Percentiles rank a stretch among this genome's conserved stretches.
Evolutionary conservation across 331 rosid species (phyloP).

Genomic region (Acacia pycnantha): DNA sequence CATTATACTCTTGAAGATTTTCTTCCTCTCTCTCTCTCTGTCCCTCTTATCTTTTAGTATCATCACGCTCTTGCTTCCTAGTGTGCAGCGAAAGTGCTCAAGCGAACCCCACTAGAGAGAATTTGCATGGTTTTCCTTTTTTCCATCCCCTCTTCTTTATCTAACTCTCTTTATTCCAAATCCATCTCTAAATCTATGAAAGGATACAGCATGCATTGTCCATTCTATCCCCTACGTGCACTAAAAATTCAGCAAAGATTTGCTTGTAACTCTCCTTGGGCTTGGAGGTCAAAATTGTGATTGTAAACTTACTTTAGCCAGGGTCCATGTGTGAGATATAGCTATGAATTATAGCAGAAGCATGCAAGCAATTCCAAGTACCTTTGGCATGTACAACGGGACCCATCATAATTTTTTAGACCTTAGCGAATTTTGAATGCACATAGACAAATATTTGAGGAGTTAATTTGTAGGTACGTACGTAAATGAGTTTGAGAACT

Average conservation of each 20-base stretch:
- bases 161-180: constrained; percentile 73
- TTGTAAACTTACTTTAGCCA: constrained; percentile 24
- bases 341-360: constrained; percentile 29
- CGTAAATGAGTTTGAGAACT: constrained; percentile 21
- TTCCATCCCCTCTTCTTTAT: constrained; percentile 36
- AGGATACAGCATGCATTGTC: constrained; percentile 36
- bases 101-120: constrained; percentile 68
- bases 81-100: constrained; percentile 58
- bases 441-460: neutral
- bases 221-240: constrained; percentile 39
- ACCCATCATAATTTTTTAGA: constrained; percentile 19
- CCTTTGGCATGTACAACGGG: constrained; percentile 27
- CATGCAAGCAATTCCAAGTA: constrained; percentile 32
- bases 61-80: constrained; percentile 49
- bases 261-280: constrained; percentile 9
- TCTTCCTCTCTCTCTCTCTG: constrained; percentile 12
- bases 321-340: constrained; percentile 31
- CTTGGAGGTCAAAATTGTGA: constrained; percentile 39
- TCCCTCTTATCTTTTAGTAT: constrained; percentile 38
- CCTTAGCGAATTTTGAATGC: neutral
- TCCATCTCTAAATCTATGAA: constrained; percentile 66
- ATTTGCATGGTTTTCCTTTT: constrained; percentile 51
- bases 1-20: constrained; percentile 53
- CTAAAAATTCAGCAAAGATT: constrained; percentile 5
- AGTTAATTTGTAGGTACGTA: neutral